A percentile compares a stretch with the other conserved stretches of the same genome.
phyloP scores from a whole-genome alignment of 331 rosid species.

The Quercus phellos region DNA sequence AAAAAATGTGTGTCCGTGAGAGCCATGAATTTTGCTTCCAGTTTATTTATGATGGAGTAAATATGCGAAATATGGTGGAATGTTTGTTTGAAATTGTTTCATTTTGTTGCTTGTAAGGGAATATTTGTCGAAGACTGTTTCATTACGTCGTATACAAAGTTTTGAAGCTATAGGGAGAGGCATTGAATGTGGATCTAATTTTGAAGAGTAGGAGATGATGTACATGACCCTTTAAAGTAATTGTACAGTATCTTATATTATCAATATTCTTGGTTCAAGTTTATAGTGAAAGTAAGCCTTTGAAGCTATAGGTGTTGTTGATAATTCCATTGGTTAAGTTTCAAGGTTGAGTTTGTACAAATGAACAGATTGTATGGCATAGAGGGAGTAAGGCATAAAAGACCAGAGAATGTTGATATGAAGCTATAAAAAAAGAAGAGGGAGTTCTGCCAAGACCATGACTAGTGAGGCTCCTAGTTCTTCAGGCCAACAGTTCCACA shows the following conservation, averaged over 20 bases:
- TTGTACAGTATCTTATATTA: neutral
- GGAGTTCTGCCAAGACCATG: conserved; percentile 47
- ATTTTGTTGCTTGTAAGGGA: neutral
- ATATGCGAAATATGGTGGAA: conserved; percentile 2
- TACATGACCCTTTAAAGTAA: neutral
- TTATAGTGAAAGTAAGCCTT: neutral
- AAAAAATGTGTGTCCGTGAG: neutral
- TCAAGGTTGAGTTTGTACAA: neutral
- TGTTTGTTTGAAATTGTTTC: neutral
- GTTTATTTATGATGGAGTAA: conserved; percentile 1
- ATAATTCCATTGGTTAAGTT: conserved; percentile 1
- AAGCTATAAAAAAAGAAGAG: conserved; percentile 6
- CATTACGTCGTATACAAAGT: no score
- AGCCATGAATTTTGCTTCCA: neutral
- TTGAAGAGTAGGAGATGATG: neutral
- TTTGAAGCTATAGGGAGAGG: neutral
- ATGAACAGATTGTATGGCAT: neutral
- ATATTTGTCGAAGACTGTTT: neutral
- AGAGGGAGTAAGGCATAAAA: conserved; percentile 7
- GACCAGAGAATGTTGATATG: conserved; percentile 17
- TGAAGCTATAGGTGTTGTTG: neutral
- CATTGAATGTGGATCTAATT: neutral
- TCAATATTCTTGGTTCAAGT: neutral
- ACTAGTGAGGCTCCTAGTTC: conserved; percentile 47
- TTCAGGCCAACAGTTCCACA: conserved; percentile 27